phyloP scores from a whole-genome alignment of 176 grass and related monocot species.

The Carex littledalei region DNA sequence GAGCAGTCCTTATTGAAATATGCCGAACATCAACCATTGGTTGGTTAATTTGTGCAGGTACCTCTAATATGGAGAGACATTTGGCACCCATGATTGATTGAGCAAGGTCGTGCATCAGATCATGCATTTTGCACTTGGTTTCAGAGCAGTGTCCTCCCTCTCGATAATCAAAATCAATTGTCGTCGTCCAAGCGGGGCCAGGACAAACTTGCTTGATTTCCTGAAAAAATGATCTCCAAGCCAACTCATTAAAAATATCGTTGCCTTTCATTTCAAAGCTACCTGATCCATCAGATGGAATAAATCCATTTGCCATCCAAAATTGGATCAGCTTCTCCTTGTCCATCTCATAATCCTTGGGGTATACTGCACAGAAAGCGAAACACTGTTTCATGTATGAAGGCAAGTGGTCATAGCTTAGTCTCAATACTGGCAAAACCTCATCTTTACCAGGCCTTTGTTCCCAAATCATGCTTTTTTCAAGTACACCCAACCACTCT shows the following conservation, averaged over 20 bases:
- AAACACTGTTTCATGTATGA: slow-evolving; percentile 21
- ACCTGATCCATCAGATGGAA: not conserved
- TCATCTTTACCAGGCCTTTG: not conserved
- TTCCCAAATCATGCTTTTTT: slow-evolving; percentile 1
- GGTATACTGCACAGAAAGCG: slow-evolving; percentile 26
- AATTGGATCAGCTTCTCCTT: slow-evolving; percentile 18
- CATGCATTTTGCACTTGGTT: slow-evolving; percentile 27
- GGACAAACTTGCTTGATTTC: not conserved
- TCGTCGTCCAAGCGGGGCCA: too few relatives aligned
- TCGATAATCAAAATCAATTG: too few relatives aligned
- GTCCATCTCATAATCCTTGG: slow-evolving; percentile 25
- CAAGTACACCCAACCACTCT: slow-evolving; percentile 18
- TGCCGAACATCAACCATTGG: not conserved
- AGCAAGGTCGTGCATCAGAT: slow-evolving; percentile 25
- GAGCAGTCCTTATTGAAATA: not conserved
- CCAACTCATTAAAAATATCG: slow-evolving; percentile 20
- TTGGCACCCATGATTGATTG: not conserved
- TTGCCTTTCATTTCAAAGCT: not conserved
- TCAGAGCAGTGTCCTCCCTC: not conserved
- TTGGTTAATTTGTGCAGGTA: not conserved
- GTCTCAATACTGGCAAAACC: slow-evolving; percentile 17
- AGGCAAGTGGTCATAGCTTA: slow-evolving; percentile 26
- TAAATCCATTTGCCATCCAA: slow-evolving; percentile 30
- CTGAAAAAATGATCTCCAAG: slow-evolving; percentile 25
- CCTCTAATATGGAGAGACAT: not conserved